These are phyloP conservation scores for Plasmodium inui DNA, from an alignment of 169 alveolate genomes.

Conservation along the genomic window DNA sequence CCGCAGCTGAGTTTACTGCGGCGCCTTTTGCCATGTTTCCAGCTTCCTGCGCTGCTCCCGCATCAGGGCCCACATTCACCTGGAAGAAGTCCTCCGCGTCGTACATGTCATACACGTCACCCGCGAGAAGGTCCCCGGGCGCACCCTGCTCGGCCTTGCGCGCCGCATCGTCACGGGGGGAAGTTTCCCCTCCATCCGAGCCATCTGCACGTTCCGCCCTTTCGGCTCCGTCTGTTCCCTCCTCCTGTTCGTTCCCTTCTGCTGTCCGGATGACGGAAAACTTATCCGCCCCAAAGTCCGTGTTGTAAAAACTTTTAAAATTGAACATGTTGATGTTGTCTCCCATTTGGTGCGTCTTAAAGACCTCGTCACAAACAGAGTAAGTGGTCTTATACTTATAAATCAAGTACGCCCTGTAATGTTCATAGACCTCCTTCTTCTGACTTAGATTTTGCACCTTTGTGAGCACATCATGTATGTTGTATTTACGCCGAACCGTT, in stretches of 20 bases:
- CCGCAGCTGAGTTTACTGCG: not conserved
- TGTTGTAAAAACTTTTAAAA: slow-evolving; percentile 52
- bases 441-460: slow-evolving; percentile 48
- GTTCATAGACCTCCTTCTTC: slow-evolving; percentile 56
- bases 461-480: slow-evolving; percentile 48
- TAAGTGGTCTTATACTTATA: slow-evolving; percentile 55
- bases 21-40: no score
- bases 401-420: slow-evolving; percentile 46
- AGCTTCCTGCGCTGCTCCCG: not conserved
- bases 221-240: not conserved
- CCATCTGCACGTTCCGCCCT: not conserved
- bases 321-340: slow-evolving; percentile 41
- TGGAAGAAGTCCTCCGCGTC: not conserved
- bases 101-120: not conserved
- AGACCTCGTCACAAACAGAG: slow-evolving; percentile 26
- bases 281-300: slow-evolving; percentile 29
- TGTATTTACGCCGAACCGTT: slow-evolving; percentile 64
- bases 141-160: not conserved
- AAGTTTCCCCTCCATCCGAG: not conserved
- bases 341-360: slow-evolving; percentile 51
- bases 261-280: not conserved
- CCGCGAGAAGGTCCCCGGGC: slow-evolving; percentile 19
- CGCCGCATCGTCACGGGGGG: not conserved
- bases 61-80: not conserved
- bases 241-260: not conserved